Conservation (phyloP, 768 basidiomycete species). For the Clitopilus hobsonii region DNA sequence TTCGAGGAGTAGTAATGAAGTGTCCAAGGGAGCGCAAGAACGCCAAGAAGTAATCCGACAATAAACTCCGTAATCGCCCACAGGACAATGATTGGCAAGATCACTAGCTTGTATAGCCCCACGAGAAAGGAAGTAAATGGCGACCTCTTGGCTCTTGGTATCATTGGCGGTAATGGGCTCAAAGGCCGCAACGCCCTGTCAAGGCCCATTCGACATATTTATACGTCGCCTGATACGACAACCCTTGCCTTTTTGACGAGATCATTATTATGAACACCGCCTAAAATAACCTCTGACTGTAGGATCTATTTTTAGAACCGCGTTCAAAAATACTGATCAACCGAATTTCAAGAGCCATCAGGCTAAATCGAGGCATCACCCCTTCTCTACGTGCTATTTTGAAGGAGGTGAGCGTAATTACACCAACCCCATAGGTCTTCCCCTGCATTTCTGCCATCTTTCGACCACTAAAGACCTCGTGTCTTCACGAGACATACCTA, state of each 20-base stretch:
- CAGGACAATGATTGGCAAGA: background rate
- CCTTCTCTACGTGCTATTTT: background rate
- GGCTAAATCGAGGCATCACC: background rate
- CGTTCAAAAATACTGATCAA: background rate
- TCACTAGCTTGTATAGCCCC: background rate
- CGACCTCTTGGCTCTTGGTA: background rate
- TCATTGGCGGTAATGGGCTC: conserved; percentile 1
- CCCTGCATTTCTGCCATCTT: background rate
- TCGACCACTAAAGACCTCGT: background rate
- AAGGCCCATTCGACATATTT: background rate
- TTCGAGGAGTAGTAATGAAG: conserved; percentile 1
- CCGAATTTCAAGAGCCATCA: background rate
- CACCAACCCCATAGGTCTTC: background rate
- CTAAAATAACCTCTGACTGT: background rate
- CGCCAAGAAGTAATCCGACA: background rate
- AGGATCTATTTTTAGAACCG: background rate
- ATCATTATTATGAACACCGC: background rate
- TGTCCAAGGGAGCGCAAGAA: background rate
- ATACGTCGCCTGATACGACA: background rate
- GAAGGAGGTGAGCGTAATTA: background rate
- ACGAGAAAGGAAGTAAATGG: background rate
- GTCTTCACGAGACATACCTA: background rate
- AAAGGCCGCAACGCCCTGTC: background rate
- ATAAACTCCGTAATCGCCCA: background rate
- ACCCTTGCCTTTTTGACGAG: background rate